Base-by-base conservation (phyloP, 2,329 filamentous ascomycete genomes). In the Fusarium sublunatum region DNA sequence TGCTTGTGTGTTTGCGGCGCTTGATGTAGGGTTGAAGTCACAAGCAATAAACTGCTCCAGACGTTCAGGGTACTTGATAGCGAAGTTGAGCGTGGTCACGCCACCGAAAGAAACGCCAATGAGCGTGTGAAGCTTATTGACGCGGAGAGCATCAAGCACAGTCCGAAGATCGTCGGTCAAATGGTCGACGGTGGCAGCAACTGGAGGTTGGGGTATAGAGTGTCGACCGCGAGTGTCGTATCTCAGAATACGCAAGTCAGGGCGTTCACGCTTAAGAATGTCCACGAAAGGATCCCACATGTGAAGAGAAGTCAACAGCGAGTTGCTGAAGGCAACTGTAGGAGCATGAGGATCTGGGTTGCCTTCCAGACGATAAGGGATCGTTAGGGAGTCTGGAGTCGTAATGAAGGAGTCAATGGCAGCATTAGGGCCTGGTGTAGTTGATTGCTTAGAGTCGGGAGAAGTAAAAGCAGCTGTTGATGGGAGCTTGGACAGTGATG, bases 61-160 rank as follows among this genome's bases (percentile, higher is more conserved):
- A 39, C 86, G 82, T 1, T 78, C 62, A 0, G 91, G 88, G 68
- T 91, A 83, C 36, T 81, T 81, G 46, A 96, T 83, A 0, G 90
- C 89, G 47, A 90, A 88, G 72, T 90, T 88, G 45, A 95, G 83
- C 1, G 88, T 83, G 1, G 92, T 95, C 3, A 89, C 91, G 48
- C 92, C 92, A 62, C 92, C 92, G 74, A 95, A 87, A 32, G 88
- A 91, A 4, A 96, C 92, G 19, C 92, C 92, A 19, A 95, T 79
- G 1, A 94, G 79, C 0, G 85, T 82, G 31, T 89, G 85, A 0
- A 91, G 86, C 69, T 85, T 84, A 9, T 83, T 80, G 38, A 93
- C 87, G 44, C 90, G 86, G 28, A 96, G 82, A 1, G 88, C 86
- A 49, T 88, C 81, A 4, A 96, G 84, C 1, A 96, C 74, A 0